Percentiles rank a stretch among this genome's conserved stretches.
phyloP scores from a whole-genome alignment of 768 basidiomycete genomes.

The Trametes sanguinea region DNA sequence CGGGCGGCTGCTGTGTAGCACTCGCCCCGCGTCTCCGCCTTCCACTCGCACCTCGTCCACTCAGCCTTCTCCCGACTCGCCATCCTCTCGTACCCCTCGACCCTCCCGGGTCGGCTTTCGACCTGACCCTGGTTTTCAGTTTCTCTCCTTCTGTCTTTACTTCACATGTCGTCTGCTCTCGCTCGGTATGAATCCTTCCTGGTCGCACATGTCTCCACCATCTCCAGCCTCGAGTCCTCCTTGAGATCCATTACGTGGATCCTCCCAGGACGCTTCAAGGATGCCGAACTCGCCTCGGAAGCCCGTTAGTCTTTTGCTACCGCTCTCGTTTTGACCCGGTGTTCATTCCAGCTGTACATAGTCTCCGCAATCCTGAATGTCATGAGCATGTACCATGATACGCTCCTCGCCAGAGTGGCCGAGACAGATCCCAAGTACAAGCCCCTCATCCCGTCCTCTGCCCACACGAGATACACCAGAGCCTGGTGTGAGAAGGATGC shows the following conservation, averaged over 20 bases:
- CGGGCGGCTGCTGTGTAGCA: neutral
- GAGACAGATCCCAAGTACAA: constrained; percentile 67
- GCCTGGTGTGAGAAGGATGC: constrained; percentile 76
- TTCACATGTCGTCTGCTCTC: constrained; percentile 60
- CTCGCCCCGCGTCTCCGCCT: constrained; percentile 3
- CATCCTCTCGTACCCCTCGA: constrained; percentile 8
- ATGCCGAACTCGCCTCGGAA: constrained; percentile 95
- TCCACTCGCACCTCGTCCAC: neutral
- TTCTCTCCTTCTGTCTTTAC: constrained; percentile 19
- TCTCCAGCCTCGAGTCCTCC: constrained; percentile 86
- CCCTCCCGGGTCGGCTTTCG: constrained; percentile 22
- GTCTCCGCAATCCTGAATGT: constrained; percentile 88
- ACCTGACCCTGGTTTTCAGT: constrained; percentile 1
- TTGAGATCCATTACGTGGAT: constrained; percentile 93
- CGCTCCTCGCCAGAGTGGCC: constrained; percentile 71
- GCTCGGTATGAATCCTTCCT: constrained; percentile 83
- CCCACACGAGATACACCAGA: constrained; percentile 87
- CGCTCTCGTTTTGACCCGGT: constrained; percentile 9
- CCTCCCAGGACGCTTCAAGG: constrained; percentile 94
- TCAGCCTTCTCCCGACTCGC: constrained; percentile 3
- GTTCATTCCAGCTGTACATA: constrained; percentile 35
- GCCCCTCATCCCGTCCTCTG: constrained; percentile 72
- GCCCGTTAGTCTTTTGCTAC: constrained; percentile 62
- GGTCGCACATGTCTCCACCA: constrained; percentile 80
- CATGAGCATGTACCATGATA: constrained; percentile 93